Evolutionary conservation across 1,284 basidiomycete genomes (phyloP).

Genomic region (Sporisorium reilianum): DNA sequence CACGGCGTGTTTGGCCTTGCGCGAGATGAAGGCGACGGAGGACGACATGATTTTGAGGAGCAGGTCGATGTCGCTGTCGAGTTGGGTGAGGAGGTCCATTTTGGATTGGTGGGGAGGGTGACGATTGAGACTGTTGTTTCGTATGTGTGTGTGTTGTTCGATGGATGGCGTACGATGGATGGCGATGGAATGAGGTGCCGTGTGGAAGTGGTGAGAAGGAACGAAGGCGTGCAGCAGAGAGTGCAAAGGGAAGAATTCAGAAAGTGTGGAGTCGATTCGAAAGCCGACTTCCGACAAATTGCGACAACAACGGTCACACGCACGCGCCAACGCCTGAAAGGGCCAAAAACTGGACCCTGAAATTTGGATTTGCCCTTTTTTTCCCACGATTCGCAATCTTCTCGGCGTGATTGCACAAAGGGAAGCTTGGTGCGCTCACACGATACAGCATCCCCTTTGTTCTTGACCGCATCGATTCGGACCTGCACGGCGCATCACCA

Average conservation of each 20-base stretch:
- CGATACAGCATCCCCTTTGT: not conserved
- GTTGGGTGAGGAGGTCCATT: conserved; percentile 56
- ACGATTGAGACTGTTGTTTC: not conserved
- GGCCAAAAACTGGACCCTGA: conserved; percentile 1
- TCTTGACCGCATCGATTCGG: not conserved
- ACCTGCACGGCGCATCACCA: not conserved
- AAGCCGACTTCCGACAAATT: conserved; percentile 2
- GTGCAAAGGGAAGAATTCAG: not conserved
- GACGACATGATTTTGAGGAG: conserved; percentile 61
- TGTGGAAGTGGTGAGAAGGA: not conserved
- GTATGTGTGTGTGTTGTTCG: not conserved
- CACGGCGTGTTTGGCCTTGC: conserved; percentile 48
- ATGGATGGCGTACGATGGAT: not conserved
- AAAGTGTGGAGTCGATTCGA: not conserved
- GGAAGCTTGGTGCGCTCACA: not conserved
- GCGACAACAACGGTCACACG: not conserved
- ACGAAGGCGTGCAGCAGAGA: not conserved
- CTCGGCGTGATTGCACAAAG: not conserved
- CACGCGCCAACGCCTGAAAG: conserved; percentile 2
- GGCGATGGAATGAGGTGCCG: not conserved
- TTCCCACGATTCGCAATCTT: conserved; percentile 1
- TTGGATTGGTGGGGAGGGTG: not conserved
- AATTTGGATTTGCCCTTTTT: too few relatives aligned
- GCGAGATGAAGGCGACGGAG: conserved; percentile 54
- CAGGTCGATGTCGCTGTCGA: conserved; percentile 52